A percentile compares a stretch with the other conserved stretches of the same genome.
Conservation (phyloP, 495 filamentous ascomycete genomes). For the Talaromyces wortmannii region DNA sequence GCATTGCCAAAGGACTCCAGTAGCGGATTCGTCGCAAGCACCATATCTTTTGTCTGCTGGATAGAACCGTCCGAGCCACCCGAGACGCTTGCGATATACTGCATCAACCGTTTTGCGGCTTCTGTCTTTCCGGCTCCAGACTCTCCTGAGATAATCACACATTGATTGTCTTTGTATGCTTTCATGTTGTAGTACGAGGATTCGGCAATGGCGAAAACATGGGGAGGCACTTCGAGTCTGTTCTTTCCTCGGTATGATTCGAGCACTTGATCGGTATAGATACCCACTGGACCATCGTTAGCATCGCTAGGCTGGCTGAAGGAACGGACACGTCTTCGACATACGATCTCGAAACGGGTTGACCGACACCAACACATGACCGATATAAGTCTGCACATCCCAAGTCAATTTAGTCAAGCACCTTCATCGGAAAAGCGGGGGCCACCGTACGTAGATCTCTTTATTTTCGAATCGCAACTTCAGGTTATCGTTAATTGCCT, state of each 20-base stretch:
- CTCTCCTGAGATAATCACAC: conserved; percentile 98
- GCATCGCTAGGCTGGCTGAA: background rate
- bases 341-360: conserved; percentile 93
- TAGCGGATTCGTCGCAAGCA: conserved; percentile 93
- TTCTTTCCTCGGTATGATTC: conserved; percentile 94
- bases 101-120: conserved; percentile 97
- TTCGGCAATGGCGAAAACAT: conserved; percentile 97
- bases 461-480: conserved; percentile 93
- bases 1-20: conserved; percentile 98
- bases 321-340: conserved; percentile 20
- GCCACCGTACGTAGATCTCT: conserved; percentile 80
- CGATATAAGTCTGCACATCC: conserved; percentile 78
- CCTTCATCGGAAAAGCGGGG: conserved; percentile 7
- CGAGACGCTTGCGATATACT: conserved; percentile 97
- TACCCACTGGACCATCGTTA: conserved; percentile 58
- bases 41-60: conserved; percentile 97
- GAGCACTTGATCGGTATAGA: conserved; percentile 92
- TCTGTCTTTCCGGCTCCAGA: conserved; percentile 99
- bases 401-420: background rate
- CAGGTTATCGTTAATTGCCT: conserved; percentile 98
- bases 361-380: conserved; percentile 98
- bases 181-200: conserved; percentile 99
- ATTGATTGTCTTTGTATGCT: conserved; percentile 98
- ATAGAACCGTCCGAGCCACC: conserved; percentile 86
- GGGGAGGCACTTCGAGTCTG: conserved; percentile 87